Percentiles rank a stretch among this genome's conserved stretches.
phyloP scores from a whole-genome alignment of 2,329 filamentous ascomycete species.

The Mycosphaerelloides madeirae region DNA sequence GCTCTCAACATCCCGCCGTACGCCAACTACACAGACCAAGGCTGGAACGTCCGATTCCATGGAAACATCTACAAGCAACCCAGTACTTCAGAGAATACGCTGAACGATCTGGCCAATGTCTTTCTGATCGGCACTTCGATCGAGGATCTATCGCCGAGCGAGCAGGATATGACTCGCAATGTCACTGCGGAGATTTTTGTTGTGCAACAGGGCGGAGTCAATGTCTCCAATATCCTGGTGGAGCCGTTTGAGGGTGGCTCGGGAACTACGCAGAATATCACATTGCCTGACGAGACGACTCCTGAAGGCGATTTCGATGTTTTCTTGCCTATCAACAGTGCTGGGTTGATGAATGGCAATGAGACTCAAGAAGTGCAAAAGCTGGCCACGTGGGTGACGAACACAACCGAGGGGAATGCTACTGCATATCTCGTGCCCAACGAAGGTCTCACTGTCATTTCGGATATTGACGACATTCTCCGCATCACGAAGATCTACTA shows the following conservation, averaged over 20 bases:
- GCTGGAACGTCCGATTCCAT: conserved; percentile 72
- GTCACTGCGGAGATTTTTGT: conserved; percentile 68
- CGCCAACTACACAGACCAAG: conserved; percentile 72
- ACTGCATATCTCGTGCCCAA: conserved; percentile 72
- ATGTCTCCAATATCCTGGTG: conserved; percentile 58
- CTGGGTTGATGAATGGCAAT: conserved; percentile 60
- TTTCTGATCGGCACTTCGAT: conserved; percentile 65
- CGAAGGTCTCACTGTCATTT: conserved; percentile 65
- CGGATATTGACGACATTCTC: conserved; percentile 75
- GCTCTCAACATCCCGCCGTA: conserved; percentile 63
- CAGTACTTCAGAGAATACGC: conserved; percentile 58
- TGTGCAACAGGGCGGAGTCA: conserved; percentile 63
- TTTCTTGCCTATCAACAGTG: conserved; percentile 61
- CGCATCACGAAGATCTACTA: conserved; percentile 77
- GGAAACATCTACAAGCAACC: conserved; percentile 80
- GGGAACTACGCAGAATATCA: conserved; percentile 55
- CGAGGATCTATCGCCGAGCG: conserved; percentile 51
- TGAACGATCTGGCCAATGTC: conserved; percentile 64
- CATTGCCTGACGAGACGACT: conserved; percentile 62
- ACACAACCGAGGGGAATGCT: conserved; percentile 62
- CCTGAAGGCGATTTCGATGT: conserved; percentile 66
- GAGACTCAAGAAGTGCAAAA: conserved; percentile 61
- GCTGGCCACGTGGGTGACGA: conserved; percentile 63
- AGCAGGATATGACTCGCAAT: conserved; percentile 67
- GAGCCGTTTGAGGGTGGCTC: conserved; percentile 52